Evolutionary conservation across 257 asterid genomes (phyloP), one percentile per base, ranked within the genome.

Genomic region (Ocimum tenuiflorum): DNA sequence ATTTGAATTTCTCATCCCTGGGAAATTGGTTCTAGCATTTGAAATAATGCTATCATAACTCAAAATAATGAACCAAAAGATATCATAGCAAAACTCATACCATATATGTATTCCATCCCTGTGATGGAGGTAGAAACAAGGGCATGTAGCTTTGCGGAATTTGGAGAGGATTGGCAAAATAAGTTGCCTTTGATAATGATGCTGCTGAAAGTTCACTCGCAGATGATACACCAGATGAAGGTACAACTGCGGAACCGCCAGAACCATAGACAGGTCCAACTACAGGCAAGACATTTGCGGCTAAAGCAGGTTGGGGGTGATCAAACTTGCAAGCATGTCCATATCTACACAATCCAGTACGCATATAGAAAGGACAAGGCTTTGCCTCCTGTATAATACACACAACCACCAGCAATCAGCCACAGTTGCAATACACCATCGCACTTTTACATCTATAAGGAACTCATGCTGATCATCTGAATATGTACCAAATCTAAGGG

Each of bases 311-410:
- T 29, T 82, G 91, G 51, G 95, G 95, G 74, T 86, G 95, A 71
- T 86, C 78, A 63, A 84, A 86, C 76, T 82, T 84, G 88, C 95
- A 86, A 36, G 73, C 76, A 36, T 67, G 53, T 73, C 91, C 95
- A 74, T 78, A 86, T 76, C 80, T 84, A 68, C 95, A 86, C n/a
- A 29, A 49, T 59, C 95, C 91, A 38, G 80, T 86, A 14, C 78
- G 81, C 89, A 86, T 82, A 65, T 84, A 86, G 65, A 53, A 82
- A n/a, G 78, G 74, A 65, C 95, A 86, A 9, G 83, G 66, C 78
- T 46, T 80, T 50, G 82, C 72, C 42, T 79, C 88, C 95, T 86
- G 85, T 59, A 33, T 49, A 60, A 27, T 51, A 20, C 50, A 20
- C 50, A 70, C 36, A 23, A 31, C 17, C 22, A 20, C 64, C 8